A percentile compares a stretch with the other conserved stretches of the same genome.
Evolutionary conservation across 2,329 filamentous ascomycete species (phyloP).

Genomic region (Seiridium unicorne): DNA sequence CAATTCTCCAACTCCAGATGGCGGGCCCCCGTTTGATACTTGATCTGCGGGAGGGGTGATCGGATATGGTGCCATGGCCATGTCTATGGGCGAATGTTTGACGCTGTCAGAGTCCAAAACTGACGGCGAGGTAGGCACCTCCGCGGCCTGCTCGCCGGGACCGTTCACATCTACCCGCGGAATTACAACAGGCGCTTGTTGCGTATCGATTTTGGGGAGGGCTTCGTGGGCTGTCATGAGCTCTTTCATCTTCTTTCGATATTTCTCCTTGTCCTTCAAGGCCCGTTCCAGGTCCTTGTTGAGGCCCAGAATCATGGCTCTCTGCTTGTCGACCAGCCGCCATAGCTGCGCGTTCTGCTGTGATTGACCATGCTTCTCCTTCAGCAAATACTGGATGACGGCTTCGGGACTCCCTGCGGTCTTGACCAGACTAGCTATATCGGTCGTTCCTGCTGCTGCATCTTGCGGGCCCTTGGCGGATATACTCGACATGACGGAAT

Average conservation of each 20-base stretch:
- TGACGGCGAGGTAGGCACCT: constrained; percentile 44
- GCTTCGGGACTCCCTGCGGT: constrained; percentile 87
- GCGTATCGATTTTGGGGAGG: constrained; percentile 15
- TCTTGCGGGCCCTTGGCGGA: constrained; percentile 62
- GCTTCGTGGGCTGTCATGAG: constrained; percentile 40
- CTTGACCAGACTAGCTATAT: constrained; percentile 76
- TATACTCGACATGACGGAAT: constrained; percentile 83
- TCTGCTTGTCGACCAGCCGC: constrained; percentile 94
- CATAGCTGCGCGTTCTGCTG: constrained; percentile 92
- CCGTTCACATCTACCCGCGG: constrained; percentile 24
- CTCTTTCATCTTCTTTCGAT: constrained; percentile 88
- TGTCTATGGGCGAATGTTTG: constrained; percentile 58
- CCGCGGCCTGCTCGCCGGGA: constrained; percentile 28
- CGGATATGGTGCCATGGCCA: constrained; percentile 60
- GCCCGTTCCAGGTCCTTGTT: constrained; percentile 93
- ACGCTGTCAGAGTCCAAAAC: constrained; percentile 48
- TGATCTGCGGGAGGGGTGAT: constrained; percentile 62
- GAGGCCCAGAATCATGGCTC: constrained; percentile 86
- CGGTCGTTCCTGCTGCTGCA: constrained; percentile 59
- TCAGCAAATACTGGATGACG: constrained; percentile 82
- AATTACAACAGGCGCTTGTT: constrained; percentile 17
- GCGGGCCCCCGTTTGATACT: constrained; percentile 27
- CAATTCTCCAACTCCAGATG: constrained; percentile 47
- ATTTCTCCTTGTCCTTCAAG: constrained; percentile 91
- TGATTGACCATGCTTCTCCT: constrained; percentile 85